These are phyloP conservation scores for Komagataella ulmi DNA, from an alignment of 805 yeast genomes.

Conservation along the genomic window DNA sequence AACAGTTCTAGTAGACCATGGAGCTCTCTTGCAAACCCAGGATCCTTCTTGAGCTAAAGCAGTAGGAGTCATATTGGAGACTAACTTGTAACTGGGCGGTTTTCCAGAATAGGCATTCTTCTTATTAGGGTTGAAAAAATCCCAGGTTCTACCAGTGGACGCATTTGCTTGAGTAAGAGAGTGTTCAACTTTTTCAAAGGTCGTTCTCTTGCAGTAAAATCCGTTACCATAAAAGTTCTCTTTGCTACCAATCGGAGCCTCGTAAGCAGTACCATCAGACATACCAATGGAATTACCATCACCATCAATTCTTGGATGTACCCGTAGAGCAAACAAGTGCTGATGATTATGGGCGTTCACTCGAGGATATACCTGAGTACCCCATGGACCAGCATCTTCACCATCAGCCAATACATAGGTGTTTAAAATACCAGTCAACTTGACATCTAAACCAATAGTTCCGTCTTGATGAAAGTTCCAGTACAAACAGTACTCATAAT, in stretches of 20 bases:
- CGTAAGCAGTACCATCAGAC: slow-evolving; percentile 49
- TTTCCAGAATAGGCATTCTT: slow-evolving; percentile 58
- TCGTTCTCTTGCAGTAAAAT: slow-evolving; percentile 49
- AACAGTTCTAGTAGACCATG: slow-evolving; percentile 59
- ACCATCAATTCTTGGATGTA: slow-evolving; percentile 76
- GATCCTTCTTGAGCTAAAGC: slow-evolving; percentile 65
- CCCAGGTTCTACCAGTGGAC: slow-evolving; percentile 62
- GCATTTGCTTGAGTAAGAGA: slow-evolving; percentile 51
- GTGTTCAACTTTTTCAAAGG: slow-evolving; percentile 57
- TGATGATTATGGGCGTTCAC: slow-evolving; percentile 83
- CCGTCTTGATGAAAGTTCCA: slow-evolving; percentile 81
- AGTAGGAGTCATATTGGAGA: slow-evolving; percentile 62
- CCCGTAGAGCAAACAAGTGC: slow-evolving; percentile 65
- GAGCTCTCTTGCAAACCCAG: slow-evolving; percentile 68
- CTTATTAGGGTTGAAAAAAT: slow-evolving; percentile 58
- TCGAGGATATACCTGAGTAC: slow-evolving; percentile 67
- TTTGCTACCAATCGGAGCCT: slow-evolving; percentile 46
- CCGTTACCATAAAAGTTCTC: slow-evolving; percentile 72
- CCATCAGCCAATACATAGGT: slow-evolving; percentile 52
- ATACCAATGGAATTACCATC: slow-evolving; percentile 62
- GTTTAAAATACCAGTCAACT: slow-evolving; percentile 74
- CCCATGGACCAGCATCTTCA: slow-evolving; percentile 66
- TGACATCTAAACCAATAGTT: slow-evolving; percentile 64
- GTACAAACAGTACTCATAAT: slow-evolving; percentile 76
- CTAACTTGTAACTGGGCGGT: slow-evolving; percentile 67